phyloP scores from a whole-genome alignment of 805 yeast genomes.

The Kuraishia borneana region DNA sequence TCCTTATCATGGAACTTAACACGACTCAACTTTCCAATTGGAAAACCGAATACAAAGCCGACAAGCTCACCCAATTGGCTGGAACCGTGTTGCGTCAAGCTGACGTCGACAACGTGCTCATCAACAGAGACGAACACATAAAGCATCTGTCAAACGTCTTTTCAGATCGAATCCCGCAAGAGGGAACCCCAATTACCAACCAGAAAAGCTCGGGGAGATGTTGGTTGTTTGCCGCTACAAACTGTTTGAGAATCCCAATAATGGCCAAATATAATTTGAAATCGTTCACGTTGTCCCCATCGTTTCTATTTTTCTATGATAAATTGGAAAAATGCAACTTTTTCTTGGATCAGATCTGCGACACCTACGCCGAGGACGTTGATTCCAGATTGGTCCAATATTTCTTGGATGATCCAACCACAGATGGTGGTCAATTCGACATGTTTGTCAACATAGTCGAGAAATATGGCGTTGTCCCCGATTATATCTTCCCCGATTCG shows the following conservation, averaged over 20 bases:
- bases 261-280: slow-evolving; percentile 53
- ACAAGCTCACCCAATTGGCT: slow-evolving; percentile 17
- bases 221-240: slow-evolving; percentile 82
- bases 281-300: slow-evolving; percentile 65
- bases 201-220: slow-evolving; percentile 76
- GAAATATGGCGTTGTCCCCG: slow-evolving; percentile 77
- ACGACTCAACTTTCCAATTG: slow-evolving; percentile 10
- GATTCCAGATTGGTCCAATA: slow-evolving; percentile 64
- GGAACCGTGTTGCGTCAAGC: slow-evolving; percentile 20
- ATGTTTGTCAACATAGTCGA: slow-evolving; percentile 69
- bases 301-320: slow-evolving; percentile 74
- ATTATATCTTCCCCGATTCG: slow-evolving; percentile 61
- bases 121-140: slow-evolving; percentile 19
- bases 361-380: slow-evolving; percentile 53
- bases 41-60: slow-evolving; percentile 15
- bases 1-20: not conserved
- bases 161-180: slow-evolving; percentile 30
- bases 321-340: slow-evolving; percentile 77
- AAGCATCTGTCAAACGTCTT: slow-evolving; percentile 23
- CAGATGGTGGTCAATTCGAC: slow-evolving; percentile 85
- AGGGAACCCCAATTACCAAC: slow-evolving; percentile 58
- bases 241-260: slow-evolving; percentile 54
- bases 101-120: slow-evolving; percentile 27
- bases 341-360: slow-evolving; percentile 66
- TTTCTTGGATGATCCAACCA: slow-evolving; percentile 52